phyloP scores from a whole-genome alignment of 176 grass and related monocot species.

The Neostapfia colusana region DNA sequence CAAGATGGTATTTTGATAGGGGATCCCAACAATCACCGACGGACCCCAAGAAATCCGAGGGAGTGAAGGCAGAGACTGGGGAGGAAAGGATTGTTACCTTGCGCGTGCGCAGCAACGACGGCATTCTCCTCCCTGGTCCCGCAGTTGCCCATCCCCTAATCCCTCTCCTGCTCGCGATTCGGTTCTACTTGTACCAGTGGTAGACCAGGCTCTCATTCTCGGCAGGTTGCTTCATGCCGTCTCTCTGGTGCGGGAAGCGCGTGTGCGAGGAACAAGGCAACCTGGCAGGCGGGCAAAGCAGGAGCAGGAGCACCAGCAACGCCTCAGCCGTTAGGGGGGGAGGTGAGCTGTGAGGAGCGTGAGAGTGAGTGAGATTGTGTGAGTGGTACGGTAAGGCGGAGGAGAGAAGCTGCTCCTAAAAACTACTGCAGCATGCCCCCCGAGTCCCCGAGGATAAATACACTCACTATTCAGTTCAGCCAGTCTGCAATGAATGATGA shows the following conservation, averaged over 20 bases:
- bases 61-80: neutral
- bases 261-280: neutral
- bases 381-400: neutral
- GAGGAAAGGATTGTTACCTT: neutral
- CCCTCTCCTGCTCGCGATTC: conserved; percentile 11
- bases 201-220: conserved; percentile 61
- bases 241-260: neutral
- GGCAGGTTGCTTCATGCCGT: conserved; percentile 25
- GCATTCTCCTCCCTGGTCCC: neutral
- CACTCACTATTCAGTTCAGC: neutral
- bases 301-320: neutral
- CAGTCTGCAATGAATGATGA: neutral
- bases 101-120: neutral
- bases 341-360: neutral
- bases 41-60: neutral
- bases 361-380: neutral
- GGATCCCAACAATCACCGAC: conserved; percentile 37
- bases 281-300: neutral
- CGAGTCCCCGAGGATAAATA: neutral
- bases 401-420: neutral
- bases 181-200: conserved; percentile 8
- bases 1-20: conserved; percentile 15
- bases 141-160: conserved; percentile 1
- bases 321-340: neutral
- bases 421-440: neutral